Conservation (phyloP, 225 moss, liverwort and hornwort species). For the Marchantia paleacea region DNA sequence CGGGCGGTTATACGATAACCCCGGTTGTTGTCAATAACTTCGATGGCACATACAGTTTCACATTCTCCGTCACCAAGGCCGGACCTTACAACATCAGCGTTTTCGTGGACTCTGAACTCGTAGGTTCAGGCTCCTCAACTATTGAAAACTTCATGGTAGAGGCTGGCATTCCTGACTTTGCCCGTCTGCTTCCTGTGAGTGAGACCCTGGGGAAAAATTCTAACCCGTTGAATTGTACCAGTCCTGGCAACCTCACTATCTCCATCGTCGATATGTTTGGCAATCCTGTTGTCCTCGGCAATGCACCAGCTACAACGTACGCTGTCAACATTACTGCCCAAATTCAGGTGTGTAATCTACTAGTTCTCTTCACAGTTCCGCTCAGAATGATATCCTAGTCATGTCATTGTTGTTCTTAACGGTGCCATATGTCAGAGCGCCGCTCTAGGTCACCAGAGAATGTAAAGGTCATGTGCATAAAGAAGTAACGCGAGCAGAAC, state of each 20-base stretch:
- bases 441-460: too few relatives aligned
- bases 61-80: conserved; percentile 43
- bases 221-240: conserved; percentile 7
- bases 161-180: conserved; percentile 37
- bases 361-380: background rate
- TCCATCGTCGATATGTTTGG: conserved; percentile 50
- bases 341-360: conserved; percentile 19
- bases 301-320: conserved; percentile 19
- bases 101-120: conserved; percentile 50
- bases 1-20: conserved; percentile 18
- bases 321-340: conserved; percentile 28
- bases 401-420: background rate
- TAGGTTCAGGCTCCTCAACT: conserved; percentile 36
- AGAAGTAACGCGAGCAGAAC: too few relatives aligned
- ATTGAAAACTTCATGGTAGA: conserved; percentile 42
- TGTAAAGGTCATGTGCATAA: too few relatives aligned
- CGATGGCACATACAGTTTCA: conserved; percentile 50
- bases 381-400: background rate
- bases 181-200: conserved; percentile 34
- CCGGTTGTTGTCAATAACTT: conserved; percentile 44
- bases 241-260: conserved; percentile 38
- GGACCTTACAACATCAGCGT: conserved; percentile 46
- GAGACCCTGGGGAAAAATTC: conserved; percentile 28
- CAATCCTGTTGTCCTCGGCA: conserved; percentile 36
- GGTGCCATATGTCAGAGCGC: background rate